Conservation (phyloP, 2,329 filamentous ascomycete genomes). For the Ceratocystis harringtonii region DNA sequence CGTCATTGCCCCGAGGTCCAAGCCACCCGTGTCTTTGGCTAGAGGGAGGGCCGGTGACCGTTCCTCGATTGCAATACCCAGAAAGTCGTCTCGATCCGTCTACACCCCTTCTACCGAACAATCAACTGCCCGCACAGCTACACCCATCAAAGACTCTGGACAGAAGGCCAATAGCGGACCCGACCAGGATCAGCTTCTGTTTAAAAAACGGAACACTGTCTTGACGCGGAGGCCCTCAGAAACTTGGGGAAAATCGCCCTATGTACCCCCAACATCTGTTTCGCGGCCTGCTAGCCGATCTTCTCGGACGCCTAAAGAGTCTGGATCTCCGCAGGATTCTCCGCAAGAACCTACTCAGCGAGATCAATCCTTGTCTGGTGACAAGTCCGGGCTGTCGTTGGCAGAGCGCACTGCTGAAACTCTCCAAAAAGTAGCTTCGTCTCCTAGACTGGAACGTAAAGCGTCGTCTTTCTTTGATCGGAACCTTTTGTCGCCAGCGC, state of each 20-base stretch:
- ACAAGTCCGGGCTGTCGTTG: conserved; percentile 41
- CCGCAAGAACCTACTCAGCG: conserved; percentile 1
- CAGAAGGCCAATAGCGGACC: not conserved
- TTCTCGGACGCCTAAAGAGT: conserved; percentile 12
- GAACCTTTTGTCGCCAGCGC: conserved; percentile 18
- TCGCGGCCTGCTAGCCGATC: conserved; percentile 5
- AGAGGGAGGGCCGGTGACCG: conserved; percentile 11
- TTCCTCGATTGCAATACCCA: not conserved
- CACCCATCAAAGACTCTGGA: conserved; percentile 6
- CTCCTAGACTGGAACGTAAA: conserved; percentile 52
- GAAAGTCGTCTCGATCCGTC: conserved; percentile 2
- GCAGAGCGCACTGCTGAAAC: conserved; percentile 80
- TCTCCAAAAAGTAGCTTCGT: conserved; percentile 60
- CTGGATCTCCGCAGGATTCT: conserved; percentile 14
- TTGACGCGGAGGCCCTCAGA: conserved; percentile 25
- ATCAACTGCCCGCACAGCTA: not conserved
- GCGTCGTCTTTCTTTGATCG: conserved; percentile 58
- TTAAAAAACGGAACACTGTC: conserved; percentile 18
- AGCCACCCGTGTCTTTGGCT: conserved; percentile 10
- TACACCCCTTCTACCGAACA: conserved; percentile 4
- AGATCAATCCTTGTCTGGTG: conserved; percentile 12
- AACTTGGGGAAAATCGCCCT: conserved; percentile 13
- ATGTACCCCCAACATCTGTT: conserved; percentile 11
- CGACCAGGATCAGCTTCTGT: conserved; percentile 4
- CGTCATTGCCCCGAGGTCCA: conserved; percentile 5